phyloP scores from a whole-genome alignment of 169 alveolate species.

The Gregarina niphandrodes region DNA sequence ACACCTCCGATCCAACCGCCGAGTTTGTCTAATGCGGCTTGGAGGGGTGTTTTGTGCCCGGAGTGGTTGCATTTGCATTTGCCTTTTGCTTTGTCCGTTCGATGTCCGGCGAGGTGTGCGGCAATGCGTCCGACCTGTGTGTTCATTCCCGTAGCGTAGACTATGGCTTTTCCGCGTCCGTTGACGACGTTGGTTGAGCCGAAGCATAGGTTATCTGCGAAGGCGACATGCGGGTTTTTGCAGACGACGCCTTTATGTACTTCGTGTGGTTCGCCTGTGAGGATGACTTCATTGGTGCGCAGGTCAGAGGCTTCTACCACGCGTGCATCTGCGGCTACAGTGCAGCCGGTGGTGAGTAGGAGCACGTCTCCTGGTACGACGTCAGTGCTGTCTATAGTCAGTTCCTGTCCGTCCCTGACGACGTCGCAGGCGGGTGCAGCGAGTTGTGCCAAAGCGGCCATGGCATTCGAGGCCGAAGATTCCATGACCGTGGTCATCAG shows the following conservation, averaged over 20 bases:
- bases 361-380: conserved; percentile 63
- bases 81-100: too few species aligned
- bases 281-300: too few species aligned
- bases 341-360: conserved; percentile 54
- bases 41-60: conserved; percentile 46
- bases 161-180: conserved; percentile 69
- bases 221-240: too few species aligned
- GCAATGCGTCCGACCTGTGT: conserved; percentile 72
- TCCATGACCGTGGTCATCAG: too few species aligned
- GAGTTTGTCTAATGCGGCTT: conserved; percentile 40
- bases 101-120: too few species aligned
- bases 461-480: too few species aligned
- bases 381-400: conserved; percentile 37
- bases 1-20: conserved; percentile 57
- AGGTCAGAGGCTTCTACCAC: conserved; percentile 58
- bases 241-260: too few species aligned
- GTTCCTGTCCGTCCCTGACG: conserved; percentile 39
- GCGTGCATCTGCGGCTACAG: conserved; percentile 75
- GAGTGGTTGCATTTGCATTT: conserved; percentile 43
- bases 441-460: too few species aligned
- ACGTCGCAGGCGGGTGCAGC: too few species aligned
- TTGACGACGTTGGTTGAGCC: conserved; percentile 67
- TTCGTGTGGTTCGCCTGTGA: too few species aligned
- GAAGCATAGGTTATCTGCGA: conserved; percentile 67
- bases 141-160: conserved; percentile 52